Base-by-base conservation (phyloP, 1,139 yeast genomes). In the Blastobotrys petasosporus region DNA sequence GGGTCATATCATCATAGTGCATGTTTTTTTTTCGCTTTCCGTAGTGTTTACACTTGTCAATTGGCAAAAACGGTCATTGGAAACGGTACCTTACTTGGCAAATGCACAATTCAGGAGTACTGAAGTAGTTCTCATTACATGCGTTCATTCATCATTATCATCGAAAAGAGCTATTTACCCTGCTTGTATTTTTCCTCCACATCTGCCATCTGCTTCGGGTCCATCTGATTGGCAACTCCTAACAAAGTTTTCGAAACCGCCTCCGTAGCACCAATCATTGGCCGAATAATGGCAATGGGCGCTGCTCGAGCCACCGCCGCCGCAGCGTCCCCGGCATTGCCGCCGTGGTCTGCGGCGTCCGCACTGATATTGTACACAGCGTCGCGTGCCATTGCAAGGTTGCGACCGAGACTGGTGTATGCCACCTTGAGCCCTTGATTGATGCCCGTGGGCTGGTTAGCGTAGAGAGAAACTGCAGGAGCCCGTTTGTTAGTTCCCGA, bases 231-330 rank as follows among this genome's bases (percentile, higher is more conserved):
- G 37, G 90, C 80, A 7, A 90, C 73, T 1, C 97, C 97, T 69
- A 87, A 75, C 46, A 90, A 68, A 0, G 95, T 76, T 58, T 80
- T 85, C 16, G 92, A 83, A 2, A 90, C 73, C 0, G 95, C 95
- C 61, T 88, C 97, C 0, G 97, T 85, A 0, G 95, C 88, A 1
- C 97, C 97, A 54, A 90, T 88, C 58, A 87, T 75, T 1, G 97
- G 97, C 41, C 97, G 67, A 2, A 90, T 74, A 13, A 90, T 65
- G 7, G 88, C 81, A 17, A 86, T 77, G 0, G 97, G 97, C 0
- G 95, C 79, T 1, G 84, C 86, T 54, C 76, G 77, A 28, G 85
- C 80, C n/a, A 87, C 71, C 0, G 85, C 79, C 17, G 70, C 68
- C 1, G 84, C 75, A 0, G 88, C 85, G 4, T 79, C 84, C 1